Conservation (phyloP, 768 basidiomycete genomes). For the Lactarius sanguifluus region DNA sequence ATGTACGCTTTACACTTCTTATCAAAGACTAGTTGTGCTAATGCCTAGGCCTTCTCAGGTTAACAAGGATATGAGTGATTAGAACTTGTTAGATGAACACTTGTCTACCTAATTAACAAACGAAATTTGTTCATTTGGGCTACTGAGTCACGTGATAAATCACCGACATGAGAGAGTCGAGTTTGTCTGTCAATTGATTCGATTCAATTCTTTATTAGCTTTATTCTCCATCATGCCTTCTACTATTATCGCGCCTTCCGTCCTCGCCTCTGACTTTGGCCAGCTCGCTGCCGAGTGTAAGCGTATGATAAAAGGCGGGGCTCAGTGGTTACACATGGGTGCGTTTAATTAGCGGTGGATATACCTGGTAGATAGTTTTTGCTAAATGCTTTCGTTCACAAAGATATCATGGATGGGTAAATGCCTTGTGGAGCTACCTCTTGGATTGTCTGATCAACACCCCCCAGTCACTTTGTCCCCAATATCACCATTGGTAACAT, state of each 20-base stretch:
- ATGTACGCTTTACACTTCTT: constrained; percentile 44
- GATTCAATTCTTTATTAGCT: background rate
- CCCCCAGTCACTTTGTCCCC: constrained; percentile 87
- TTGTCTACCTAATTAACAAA: constrained; percentile 19
- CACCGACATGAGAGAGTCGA: background rate
- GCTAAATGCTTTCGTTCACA: constrained; percentile 4
- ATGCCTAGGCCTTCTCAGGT: constrained; percentile 40
- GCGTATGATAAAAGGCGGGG: constrained; percentile 92
- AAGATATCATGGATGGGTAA: constrained; percentile 98
- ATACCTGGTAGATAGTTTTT: background rate
- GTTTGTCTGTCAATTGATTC: background rate
- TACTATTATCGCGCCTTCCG: constrained; percentile 94
- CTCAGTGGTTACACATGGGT: constrained; percentile 99
- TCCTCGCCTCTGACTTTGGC: constrained; percentile 96
- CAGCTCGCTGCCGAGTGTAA: constrained; percentile 94
- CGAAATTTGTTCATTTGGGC: constrained; percentile 1
- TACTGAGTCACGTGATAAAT: background rate
- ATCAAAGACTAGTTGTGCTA: constrained; percentile 10
- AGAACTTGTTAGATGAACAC: constrained; percentile 27
- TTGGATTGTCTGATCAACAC: constrained; percentile 9
- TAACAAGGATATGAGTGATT: constrained; percentile 61
- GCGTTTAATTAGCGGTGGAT: constrained; percentile 27
- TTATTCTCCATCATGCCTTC: constrained; percentile 59
- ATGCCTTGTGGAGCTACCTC: constrained; percentile 18
- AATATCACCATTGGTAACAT: constrained; percentile 92